These are phyloP conservation scores for Bacidia rubella DNA, from an alignment of 495 filamentous ascomycete genomes.

Conservation along the genomic window DNA sequence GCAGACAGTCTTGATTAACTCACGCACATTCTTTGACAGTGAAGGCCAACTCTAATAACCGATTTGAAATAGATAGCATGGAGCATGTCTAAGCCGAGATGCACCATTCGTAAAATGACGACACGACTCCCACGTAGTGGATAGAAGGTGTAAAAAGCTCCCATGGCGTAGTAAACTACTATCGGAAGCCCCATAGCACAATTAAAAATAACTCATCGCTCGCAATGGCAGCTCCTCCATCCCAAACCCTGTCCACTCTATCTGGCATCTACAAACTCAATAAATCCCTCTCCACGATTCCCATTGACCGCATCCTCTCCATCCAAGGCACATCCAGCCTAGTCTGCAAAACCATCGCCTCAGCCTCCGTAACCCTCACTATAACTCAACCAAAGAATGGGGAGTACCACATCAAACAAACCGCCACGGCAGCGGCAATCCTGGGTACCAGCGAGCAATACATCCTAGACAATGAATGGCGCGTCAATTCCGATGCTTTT, in stretches of 20 bases:
- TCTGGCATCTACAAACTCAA: slow-evolving; percentile 13
- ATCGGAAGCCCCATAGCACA: too few relatives aligned
- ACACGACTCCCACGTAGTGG: not conserved
- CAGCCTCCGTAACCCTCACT: slow-evolving; percentile 16
- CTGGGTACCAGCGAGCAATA: slow-evolving; percentile 51
- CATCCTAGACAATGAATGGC: slow-evolving; percentile 39
- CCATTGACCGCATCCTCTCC: slow-evolving; percentile 10
- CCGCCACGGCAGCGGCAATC: slow-evolving; percentile 45
- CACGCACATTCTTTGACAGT: too few relatives aligned
- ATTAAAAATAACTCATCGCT: not conserved
- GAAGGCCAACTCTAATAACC: too few relatives aligned
- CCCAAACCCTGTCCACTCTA: slow-evolving; percentile 7
- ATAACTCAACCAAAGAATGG: slow-evolving; percentile 8
- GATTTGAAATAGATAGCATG: too few relatives aligned
- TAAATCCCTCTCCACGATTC: slow-evolving; percentile 8
- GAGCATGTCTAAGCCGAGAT: too few relatives aligned
- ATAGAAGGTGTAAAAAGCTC: too few relatives aligned
- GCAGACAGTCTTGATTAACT: too few relatives aligned
- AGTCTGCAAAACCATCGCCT: slow-evolving; percentile 13
- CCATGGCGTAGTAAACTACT: too few relatives aligned
- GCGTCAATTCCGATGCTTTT: slow-evolving; percentile 11
- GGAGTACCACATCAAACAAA: slow-evolving; percentile 54
- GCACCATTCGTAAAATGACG: slow-evolving; percentile 3
- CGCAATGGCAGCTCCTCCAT: slow-evolving; percentile 6
- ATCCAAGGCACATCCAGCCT: slow-evolving; percentile 10